Conservation (phyloP, 768 basidiomycete species). For the Lentinula detonsa region DNA sequence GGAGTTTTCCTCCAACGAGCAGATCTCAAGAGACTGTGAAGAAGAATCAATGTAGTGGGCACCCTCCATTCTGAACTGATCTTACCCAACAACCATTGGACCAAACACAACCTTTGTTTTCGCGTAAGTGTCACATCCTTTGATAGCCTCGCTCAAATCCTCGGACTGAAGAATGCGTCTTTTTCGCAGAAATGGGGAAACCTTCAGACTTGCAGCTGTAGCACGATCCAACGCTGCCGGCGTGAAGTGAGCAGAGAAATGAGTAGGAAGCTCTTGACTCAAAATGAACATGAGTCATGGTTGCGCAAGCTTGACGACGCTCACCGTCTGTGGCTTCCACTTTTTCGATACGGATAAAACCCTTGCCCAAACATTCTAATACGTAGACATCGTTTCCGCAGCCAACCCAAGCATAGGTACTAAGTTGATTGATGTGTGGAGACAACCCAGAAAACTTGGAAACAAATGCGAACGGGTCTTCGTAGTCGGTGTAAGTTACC, state of each 20-base stretch:
- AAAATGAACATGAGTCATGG: background rate
- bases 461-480: constrained; percentile 62
- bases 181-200: constrained; percentile 49
- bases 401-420: constrained; percentile 70
- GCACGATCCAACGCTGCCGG: constrained; percentile 40
- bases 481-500: constrained; percentile 72
- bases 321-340: constrained; percentile 28
- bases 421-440: constrained; percentile 50
- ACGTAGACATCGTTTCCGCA: constrained; percentile 70
- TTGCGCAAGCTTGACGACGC: background rate
- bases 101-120: constrained; percentile 48
- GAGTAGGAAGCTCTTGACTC: constrained; percentile 20
- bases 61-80: background rate
- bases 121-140: constrained; percentile 67
- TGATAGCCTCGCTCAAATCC: constrained; percentile 53
- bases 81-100: constrained; percentile 43
- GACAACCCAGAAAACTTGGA: constrained; percentile 38
- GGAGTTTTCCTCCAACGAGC: constrained; percentile 62
- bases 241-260: constrained; percentile 49
- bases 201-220: constrained; percentile 36
- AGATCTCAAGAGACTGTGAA: constrained; percentile 43
- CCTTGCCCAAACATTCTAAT: constrained; percentile 68
- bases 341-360: constrained; percentile 59
- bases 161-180: constrained; percentile 48
- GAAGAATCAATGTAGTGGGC: background rate